Evolutionary conservation across 495 filamentous ascomycete species (phyloP).

Genomic region (Penicillium manginii): DNA sequence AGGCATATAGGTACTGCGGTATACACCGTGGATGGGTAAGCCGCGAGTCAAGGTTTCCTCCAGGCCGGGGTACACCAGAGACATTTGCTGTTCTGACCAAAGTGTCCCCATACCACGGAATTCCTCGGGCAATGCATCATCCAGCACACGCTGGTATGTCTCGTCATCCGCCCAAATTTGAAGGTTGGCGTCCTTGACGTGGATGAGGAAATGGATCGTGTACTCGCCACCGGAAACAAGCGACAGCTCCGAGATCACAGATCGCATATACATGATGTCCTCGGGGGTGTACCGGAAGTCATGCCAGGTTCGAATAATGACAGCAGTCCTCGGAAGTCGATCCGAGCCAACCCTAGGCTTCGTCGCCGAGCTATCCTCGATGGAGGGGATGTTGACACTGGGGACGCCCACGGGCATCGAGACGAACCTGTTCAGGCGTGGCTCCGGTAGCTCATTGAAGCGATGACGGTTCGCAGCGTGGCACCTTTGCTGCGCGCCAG

Average conservation of each 20-base stretch:
- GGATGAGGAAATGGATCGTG: conserved; percentile 64
- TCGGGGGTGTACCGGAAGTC: conserved; percentile 58
- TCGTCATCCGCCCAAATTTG: conserved; percentile 69
- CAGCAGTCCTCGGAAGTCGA: conserved; percentile 58
- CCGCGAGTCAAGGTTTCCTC: conserved; percentile 72
- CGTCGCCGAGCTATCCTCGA: conserved; percentile 16
- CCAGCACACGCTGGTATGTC: conserved; percentile 65
- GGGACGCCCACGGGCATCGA: conserved; percentile 47
- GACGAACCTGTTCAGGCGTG: conserved; percentile 49
- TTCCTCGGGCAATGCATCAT: conserved; percentile 76
- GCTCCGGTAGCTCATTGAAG: conserved; percentile 57
- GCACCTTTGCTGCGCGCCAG: conserved; percentile 71
- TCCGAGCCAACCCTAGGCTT: conserved; percentile 25
- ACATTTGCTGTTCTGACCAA: conserved; percentile 93
- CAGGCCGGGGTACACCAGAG: conserved; percentile 80
- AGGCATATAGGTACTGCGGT: conserved; percentile 89
- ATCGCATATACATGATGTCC: conserved; percentile 58
- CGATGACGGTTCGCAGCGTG: conserved; percentile 68
- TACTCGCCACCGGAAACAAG: conserved; percentile 67
- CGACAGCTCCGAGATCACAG: conserved; percentile 64
- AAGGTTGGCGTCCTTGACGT: conserved; percentile 66
- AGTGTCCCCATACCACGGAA: conserved; percentile 87
- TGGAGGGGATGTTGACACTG: conserved; percentile 15
- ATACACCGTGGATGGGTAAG: conserved; percentile 85
- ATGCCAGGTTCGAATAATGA: conserved; percentile 67